phyloP scores from a whole-genome alignment of 768 basidiomycete species.

The Mycena epipterygia region DNA sequence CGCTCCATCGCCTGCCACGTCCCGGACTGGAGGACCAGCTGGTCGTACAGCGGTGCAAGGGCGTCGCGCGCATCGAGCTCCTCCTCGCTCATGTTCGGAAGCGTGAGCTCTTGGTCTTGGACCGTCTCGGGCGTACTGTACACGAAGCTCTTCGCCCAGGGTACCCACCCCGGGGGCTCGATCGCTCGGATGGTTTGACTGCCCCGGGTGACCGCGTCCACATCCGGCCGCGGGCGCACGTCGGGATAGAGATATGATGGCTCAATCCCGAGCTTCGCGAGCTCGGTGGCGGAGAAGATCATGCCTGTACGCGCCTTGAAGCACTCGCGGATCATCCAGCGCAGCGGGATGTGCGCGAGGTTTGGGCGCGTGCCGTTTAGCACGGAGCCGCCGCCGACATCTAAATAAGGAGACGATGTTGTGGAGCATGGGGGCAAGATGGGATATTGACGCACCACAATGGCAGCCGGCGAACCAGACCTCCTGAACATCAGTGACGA shows the following conservation, averaged over 20 bases:
- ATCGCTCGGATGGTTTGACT: constrained; percentile 14
- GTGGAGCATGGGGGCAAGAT: constrained; percentile 4
- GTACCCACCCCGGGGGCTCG: constrained; percentile 12
- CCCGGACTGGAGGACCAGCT: constrained; percentile 16
- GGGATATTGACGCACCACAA: constrained; percentile 20
- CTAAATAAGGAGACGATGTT: background rate
- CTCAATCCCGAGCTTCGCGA: constrained; percentile 21
- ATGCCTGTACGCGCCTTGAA: constrained; percentile 26
- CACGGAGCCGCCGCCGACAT: constrained; percentile 25
- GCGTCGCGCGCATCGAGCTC: constrained; percentile 17
- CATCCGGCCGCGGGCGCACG: constrained; percentile 15
- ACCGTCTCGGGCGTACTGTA: background rate
- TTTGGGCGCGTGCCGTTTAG: constrained; percentile 22
- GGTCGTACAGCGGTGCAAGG: constrained; percentile 20
- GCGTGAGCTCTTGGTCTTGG: background rate
- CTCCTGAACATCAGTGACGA: constrained; percentile 19
- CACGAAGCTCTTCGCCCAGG: constrained; percentile 21
- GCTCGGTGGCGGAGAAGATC: constrained; percentile 11
- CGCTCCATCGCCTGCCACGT: constrained; percentile 12
- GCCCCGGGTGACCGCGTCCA: constrained; percentile 2
- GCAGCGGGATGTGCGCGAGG: constrained; percentile 22
- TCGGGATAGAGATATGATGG: constrained; percentile 18
- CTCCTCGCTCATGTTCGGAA: constrained; percentile 18
- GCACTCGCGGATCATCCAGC: constrained; percentile 27
- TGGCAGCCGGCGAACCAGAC: constrained; percentile 29